Base-by-base conservation (phyloP, 1,284 basidiomycete genomes). In the Puccinia novopanici region DNA sequence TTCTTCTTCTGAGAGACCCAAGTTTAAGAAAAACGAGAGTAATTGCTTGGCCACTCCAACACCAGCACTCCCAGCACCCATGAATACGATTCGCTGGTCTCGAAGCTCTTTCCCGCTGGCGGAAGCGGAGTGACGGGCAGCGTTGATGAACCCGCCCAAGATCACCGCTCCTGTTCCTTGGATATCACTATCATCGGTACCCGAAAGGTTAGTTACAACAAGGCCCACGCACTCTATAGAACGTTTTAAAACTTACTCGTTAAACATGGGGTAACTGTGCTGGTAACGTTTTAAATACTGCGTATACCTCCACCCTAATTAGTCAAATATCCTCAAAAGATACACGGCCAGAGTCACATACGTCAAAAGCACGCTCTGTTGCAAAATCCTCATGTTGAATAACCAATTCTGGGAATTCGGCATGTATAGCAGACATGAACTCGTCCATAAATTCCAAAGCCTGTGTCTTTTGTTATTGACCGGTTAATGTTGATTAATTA, bases 121-220 rank as follows among this genome's bases (percentile, higher is more conserved):
- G 24, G 89, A 89, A 52, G 90, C 90, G 0, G 92, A 90, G 55
- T 93, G 88, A 83, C 91, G 90, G 55, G 94, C 93, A 37, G 95
- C 95, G 83, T 93, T 93, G 84, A 95, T 87, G 87, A 97, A 93
- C 15, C 95, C 95, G 55, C 91, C 92, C 63, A 98, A 90, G 67
- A 97, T 92, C 83, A 98, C 95, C 50, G 92, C 92, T 37, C 93
- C 94, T 0, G 94, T 95, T 61, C 93, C 93, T 84, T 91, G 89
- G 77, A 84, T 83, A 76, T 82, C 83, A 78, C 80, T 82, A 70
- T 37, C 34, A 34, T 34, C 15, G 9, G 8, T 55, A 65, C 50
- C 70, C 45, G 17, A 59, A 27, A 13, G 19, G 63, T 54, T 30
- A 37, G 71, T 34, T 34, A 34, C 34, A 34, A 34, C 34, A 5